Evolutionary conservation across 1,284 basidiomycete genomes (phyloP).

Genomic region (Papiliotrema laurentii): DNA sequence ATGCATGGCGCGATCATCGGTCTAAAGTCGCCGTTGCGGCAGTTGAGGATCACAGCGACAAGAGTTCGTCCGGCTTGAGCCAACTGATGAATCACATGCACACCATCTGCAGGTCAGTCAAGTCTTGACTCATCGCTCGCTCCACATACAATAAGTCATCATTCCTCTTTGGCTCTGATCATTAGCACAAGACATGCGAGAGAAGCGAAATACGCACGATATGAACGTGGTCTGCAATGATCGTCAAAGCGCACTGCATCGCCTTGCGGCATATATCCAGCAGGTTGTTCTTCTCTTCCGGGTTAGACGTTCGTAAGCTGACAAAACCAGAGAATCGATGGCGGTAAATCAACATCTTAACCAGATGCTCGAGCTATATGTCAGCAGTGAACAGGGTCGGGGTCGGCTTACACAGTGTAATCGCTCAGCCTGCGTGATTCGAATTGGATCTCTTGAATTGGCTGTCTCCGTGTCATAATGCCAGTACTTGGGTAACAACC

Average conservation of each 20-base stretch:
- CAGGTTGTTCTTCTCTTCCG: conserved; percentile 44
- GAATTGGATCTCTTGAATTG: conserved; percentile 75
- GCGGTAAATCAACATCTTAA: conserved; percentile 59
- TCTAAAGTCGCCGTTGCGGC: conserved; percentile 50
- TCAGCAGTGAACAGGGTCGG: no score
- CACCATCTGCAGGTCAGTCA: conserved; percentile 60
- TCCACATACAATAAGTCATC: conserved; percentile 80
- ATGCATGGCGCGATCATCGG: conserved; percentile 71
- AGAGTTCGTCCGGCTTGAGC: conserved; percentile 87
- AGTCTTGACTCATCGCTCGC: not conserved
- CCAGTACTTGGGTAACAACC: conserved; percentile 69
- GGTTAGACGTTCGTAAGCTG: conserved; percentile 43
- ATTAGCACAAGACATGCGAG: not conserved
- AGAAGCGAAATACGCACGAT: conserved; percentile 56
- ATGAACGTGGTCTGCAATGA: conserved; percentile 74
- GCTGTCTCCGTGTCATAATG: conserved; percentile 71
- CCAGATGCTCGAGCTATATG: conserved; percentile 64
- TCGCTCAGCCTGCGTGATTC: conserved; percentile 78
- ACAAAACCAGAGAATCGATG: conserved; percentile 50
- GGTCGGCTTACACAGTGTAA: conserved; percentile 57
- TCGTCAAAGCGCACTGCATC: conserved; percentile 56
- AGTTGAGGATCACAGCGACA: conserved; percentile 72
- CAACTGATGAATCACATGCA: conserved; percentile 86
- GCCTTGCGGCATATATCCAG: conserved; percentile 53
- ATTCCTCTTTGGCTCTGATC: conserved; percentile 60